Base-by-base conservation (phyloP, 441 rosid species). In the Erysimum cheiri region DNA sequence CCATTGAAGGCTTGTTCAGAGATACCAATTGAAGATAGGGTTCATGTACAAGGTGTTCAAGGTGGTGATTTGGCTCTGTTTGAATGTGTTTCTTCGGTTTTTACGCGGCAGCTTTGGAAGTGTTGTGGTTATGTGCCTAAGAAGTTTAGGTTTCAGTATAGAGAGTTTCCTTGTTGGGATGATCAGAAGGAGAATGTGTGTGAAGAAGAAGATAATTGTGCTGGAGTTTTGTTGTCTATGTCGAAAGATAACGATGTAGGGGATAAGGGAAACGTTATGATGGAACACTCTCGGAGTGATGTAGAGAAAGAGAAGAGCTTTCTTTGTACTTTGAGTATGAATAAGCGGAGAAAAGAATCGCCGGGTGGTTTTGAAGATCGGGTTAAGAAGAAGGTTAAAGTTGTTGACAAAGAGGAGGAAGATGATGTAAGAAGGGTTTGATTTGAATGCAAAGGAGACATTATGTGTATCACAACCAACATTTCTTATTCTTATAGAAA, bases 41-140 rank as follows among this genome's bases (percentile, higher is more conserved):
- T 92, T 14, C 99, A 95, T 56, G 92, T 90, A 67, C 97, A 95
- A 71, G 99, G 97, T 24, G 66, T 87, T 70, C 96, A 98, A 0
- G 99, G 98, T 59, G 98, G 97, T 54, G 97, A 92, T 77, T 87
- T 90, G 50, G 81, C 73, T 35, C 71, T 92, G 71, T 86, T 90
- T 64, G 75, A 77, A 19, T 88, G 93, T 43, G 72, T 89, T 78
- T 83, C 95, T 0, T 79, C 91, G 0, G 86, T 92, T 74, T 92
- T 90, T 65, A 79, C 85, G 0, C 90, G 86, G 1, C 84, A 88
- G 78, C 57, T 92, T 60, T 95, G 99, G 98, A 92, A 88, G 47
- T 90, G 93, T 62, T 66, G 77, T 0, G 98, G 99, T 9, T 88
- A 84, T 74, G 98, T 95, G 61, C 98, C 99, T 2, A 92, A 90